These are phyloP conservation scores for Leccinum pellstonianum DNA, from an alignment of 768 basidiomycete species.

Conservation along the genomic window DNA sequence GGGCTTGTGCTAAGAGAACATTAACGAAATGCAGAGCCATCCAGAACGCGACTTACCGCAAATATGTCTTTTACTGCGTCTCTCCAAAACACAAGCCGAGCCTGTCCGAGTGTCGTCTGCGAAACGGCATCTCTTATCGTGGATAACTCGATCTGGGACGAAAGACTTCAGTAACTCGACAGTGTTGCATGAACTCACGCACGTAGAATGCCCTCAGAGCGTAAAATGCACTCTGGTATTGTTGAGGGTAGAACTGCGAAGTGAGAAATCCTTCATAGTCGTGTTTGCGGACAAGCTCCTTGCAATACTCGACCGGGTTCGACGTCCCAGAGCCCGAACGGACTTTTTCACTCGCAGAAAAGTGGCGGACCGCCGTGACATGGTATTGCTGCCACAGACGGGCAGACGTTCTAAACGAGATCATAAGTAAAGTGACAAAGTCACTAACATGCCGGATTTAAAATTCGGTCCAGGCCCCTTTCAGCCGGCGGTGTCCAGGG, in stretches of 20 bases:
- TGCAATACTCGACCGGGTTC: slow-evolving; percentile 64
- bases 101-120: slow-evolving; percentile 70
- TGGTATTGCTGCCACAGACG: slow-evolving; percentile 12
- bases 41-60: slow-evolving; percentile 46
- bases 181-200: slow-evolving; percentile 32
- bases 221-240: slow-evolving; percentile 64
- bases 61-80: slow-evolving; percentile 70
- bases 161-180: slow-evolving; percentile 7
- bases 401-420: slow-evolving; percentile 12
- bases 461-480: slow-evolving; percentile 1
- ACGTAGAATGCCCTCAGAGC: slow-evolving; percentile 85
- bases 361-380: slow-evolving; percentile 7
- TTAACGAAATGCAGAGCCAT: slow-evolving; percentile 12
- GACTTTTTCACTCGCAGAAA: slow-evolving; percentile 12
- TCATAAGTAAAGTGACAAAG: slow-evolving; percentile 14
- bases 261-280: slow-evolving; percentile 80
- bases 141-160: slow-evolving; percentile 69
- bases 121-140: slow-evolving; percentile 76
- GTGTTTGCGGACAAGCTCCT: slow-evolving; percentile 66
- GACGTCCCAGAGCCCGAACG: slow-evolving; percentile 22
- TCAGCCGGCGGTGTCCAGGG: slow-evolving; percentile 26
- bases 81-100: slow-evolving; percentile 86
- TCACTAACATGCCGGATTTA: neutral
- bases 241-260: slow-evolving; percentile 69
- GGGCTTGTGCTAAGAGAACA: slow-evolving; percentile 57